These are phyloP conservation scores for Pyricularia sp. DNA, from an alignment of 2,329 filamentous ascomycete genomes.

Conservation along the genomic window DNA sequence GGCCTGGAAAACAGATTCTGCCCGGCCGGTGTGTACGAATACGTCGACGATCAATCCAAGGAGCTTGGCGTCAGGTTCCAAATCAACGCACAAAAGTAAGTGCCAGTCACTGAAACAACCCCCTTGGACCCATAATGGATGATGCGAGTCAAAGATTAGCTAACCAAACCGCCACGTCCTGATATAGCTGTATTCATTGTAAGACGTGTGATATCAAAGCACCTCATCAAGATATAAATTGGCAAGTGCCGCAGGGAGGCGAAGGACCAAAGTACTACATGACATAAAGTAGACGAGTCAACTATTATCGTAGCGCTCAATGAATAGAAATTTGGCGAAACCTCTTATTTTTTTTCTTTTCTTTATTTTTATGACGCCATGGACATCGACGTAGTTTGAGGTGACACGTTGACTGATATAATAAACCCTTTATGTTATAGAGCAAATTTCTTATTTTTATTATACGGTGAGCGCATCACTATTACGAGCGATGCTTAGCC, in stretches of 20 bases:
- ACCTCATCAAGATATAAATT: slow-evolving; percentile 93
- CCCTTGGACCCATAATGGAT: background rate
- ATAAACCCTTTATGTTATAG: too few relatives aligned
- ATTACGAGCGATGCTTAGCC: too few relatives aligned
- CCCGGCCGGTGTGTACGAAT: slow-evolving; percentile 94
- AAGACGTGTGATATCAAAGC: slow-evolving; percentile 99
- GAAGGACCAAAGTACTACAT: slow-evolving; percentile 63
- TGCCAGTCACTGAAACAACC: slow-evolving; percentile 13
- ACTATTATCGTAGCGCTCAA: background rate
- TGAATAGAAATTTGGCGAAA: background rate
- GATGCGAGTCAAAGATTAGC: slow-evolving; percentile 7
- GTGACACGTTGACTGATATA: too few relatives aligned
- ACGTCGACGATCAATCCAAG: slow-evolving; percentile 83
- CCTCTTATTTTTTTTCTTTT: background rate
- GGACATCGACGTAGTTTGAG: background rate
- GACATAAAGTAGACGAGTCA: slow-evolving; percentile 27
- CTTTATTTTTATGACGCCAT: background rate
- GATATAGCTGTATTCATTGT: slow-evolving; percentile 82
- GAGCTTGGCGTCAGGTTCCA: slow-evolving; percentile 86
- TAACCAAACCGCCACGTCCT: slow-evolving; percentile 10
- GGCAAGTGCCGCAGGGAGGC: slow-evolving; percentile 87
- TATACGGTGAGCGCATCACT: too few relatives aligned
- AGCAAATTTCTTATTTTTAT: too few relatives aligned
- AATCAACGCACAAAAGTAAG: slow-evolving; percentile 95
- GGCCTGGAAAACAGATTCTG: slow-evolving; percentile 95